Percentiles rank a stretch among this genome's conserved stretches.
Conservation (phyloP, 2,329 filamentous ascomycete genomes). For the Fusarium sp. region DNA sequence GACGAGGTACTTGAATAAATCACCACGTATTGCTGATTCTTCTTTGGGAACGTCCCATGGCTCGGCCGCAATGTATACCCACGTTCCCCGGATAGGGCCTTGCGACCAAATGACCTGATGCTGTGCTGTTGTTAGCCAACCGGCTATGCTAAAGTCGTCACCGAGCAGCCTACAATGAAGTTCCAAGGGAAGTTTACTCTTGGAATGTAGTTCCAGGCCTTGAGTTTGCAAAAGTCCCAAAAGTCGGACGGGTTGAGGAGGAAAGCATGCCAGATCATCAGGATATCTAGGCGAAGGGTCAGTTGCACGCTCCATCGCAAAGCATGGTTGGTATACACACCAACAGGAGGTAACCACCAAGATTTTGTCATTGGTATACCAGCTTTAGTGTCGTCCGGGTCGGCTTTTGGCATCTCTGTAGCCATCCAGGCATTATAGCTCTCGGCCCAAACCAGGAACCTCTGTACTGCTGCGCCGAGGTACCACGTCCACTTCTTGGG, state of each 20-base stretch:
- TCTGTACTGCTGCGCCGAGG: constrained; percentile 34
- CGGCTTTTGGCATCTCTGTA: not conserved
- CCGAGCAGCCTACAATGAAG: constrained; percentile 13
- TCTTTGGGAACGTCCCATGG: constrained; percentile 3
- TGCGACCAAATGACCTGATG: constrained; percentile 28
- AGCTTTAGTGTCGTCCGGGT: not conserved
- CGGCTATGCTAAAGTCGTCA: accelerated
- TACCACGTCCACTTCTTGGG: constrained; percentile 38
- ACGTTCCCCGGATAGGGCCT: constrained; percentile 19
- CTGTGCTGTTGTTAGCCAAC: constrained; percentile 11
- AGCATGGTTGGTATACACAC: constrained; percentile 2
- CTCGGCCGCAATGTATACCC: constrained; percentile 8
- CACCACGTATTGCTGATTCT: not conserved
- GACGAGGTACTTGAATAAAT: constrained; percentile 11
- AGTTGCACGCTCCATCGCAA: not conserved
- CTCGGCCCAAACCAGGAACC: constrained; percentile 37
- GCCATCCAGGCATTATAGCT: constrained; percentile 13
- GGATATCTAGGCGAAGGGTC: constrained; percentile 15
- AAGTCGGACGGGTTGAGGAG: constrained; percentile 31
- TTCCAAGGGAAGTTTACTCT: constrained; percentile 30
- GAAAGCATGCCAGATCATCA: constrained; percentile 38
- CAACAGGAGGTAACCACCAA: constrained; percentile 27
- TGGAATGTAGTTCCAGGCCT: constrained; percentile 1
- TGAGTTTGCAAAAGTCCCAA: constrained; percentile 12
- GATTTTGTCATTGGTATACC: constrained; percentile 1